phyloP scores from a whole-genome alignment of 805 yeast genomes.

The Candida endomychidarum region DNA sequence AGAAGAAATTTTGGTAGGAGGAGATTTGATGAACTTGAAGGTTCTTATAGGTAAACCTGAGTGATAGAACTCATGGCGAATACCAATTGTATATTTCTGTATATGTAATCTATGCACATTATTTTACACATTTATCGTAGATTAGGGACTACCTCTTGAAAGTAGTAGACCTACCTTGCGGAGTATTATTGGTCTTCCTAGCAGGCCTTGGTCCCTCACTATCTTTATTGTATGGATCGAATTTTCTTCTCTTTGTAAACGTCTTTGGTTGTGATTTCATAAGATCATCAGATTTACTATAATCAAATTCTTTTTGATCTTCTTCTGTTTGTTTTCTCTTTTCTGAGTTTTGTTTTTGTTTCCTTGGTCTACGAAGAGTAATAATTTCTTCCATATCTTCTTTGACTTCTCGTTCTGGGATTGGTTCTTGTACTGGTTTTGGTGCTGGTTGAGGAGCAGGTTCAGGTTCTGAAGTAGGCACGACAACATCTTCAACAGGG shows the following conservation, averaged over 20 bases:
- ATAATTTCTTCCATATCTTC: conserved; percentile 34
- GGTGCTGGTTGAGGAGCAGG: not conserved
- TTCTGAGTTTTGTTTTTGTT: conserved; percentile 8
- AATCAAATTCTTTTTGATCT: conserved; percentile 40
- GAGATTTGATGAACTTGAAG: conserved; percentile 52
- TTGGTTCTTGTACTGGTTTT: not conserved
- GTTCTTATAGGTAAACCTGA: conserved; percentile 19
- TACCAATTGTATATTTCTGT: no score
- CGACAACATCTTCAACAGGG: no score
- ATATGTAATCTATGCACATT: no score
- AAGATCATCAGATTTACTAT: conserved; percentile 43
- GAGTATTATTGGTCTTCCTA: conserved; percentile 41
- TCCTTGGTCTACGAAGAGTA: conserved; percentile 30
- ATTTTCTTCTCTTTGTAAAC: conserved; percentile 30
- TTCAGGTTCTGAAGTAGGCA: not conserved
- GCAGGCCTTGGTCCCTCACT: conserved; percentile 55
- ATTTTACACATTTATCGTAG: no score
- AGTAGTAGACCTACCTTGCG: conserved; percentile 38
- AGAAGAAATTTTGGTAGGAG: conserved; percentile 45
- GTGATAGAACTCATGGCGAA: no score
- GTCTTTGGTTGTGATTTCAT: conserved; percentile 21
- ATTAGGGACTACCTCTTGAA: conserved; percentile 17
- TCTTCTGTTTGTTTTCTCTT: conserved; percentile 4
- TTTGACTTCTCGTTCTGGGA: not conserved
- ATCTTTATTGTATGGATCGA: conserved; percentile 58